Percentiles rank a stretch among this genome's conserved stretches.
Evolutionary conservation across 1,139 yeast genomes (phyloP).

Genomic region (Citeromyces hawaiiensis): DNA sequence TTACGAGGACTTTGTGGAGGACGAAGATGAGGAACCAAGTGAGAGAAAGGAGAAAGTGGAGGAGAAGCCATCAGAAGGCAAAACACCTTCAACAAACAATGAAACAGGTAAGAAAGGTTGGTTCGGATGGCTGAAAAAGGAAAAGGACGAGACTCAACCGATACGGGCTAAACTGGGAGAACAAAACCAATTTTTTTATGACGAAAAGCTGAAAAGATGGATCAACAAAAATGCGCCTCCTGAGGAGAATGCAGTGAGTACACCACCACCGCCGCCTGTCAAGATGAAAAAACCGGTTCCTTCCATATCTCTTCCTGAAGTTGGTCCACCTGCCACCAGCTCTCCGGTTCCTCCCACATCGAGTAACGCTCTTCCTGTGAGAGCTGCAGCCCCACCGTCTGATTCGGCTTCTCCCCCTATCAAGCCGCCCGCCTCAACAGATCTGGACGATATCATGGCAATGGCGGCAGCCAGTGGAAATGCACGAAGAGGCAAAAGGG

Average conservation of each 20-base stretch:
- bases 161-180: constrained; percentile 82
- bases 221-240: constrained; percentile 61
- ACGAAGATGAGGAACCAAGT: constrained; percentile 5
- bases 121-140: constrained; percentile 34
- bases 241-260: constrained; percentile 46
- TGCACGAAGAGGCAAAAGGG: constrained; percentile 44
- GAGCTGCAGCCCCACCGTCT: constrained; percentile 4
- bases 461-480: constrained; percentile 29
- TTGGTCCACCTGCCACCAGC: not conserved
- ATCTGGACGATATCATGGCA: constrained; percentile 58
- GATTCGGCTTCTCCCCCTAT: not conserved
- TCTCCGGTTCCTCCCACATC: constrained; percentile 6
- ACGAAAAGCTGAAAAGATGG: constrained; percentile 82
- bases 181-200: constrained; percentile 60
- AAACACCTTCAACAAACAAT: not conserved
- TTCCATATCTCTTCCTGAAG: too few species aligned
- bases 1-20: constrained; percentile 3
- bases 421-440: constrained; percentile 20
- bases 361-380: constrained; percentile 7
- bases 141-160: constrained; percentile 58
- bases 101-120: constrained; percentile 21
- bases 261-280: constrained; percentile 70
- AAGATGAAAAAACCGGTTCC: constrained; percentile 1
- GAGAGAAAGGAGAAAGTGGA: constrained; percentile 11
- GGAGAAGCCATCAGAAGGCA: constrained; percentile 7